These are phyloP conservation scores for Penicillium digitatum DNA, from an alignment of 2,329 filamentous ascomycete genomes.

Conservation along the genomic window DNA sequence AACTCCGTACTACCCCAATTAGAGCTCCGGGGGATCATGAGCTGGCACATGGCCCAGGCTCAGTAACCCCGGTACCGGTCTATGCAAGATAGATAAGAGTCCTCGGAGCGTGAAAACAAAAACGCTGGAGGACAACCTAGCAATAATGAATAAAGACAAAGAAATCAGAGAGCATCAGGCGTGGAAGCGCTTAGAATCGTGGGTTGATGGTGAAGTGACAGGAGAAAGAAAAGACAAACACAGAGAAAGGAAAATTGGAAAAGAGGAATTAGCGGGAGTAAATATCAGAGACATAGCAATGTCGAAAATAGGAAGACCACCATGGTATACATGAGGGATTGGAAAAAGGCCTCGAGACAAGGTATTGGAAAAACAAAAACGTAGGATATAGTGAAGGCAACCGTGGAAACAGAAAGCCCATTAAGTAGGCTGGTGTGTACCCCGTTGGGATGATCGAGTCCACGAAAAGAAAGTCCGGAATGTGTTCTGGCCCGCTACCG, in stretches of 20 bases:
- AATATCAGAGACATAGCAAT: constrained; percentile 2
- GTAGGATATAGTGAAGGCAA: background rate
- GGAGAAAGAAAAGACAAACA: background rate
- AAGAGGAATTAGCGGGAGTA: constrained; percentile 6
- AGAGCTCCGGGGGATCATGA: background rate
- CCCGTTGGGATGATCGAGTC: constrained; percentile 5
- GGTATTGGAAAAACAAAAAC: constrained; percentile 2
- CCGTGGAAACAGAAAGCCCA: background rate
- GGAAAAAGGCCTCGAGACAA: background rate
- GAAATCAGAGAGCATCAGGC: constrained; percentile 4
- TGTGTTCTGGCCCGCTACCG: background rate
- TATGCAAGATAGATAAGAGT: background rate
- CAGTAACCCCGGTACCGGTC: background rate
- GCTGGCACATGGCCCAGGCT: background rate
- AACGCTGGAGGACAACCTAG: background rate
- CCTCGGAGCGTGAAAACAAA: background rate
- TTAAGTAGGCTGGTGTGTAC: background rate
- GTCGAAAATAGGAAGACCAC: constrained; percentile 7
- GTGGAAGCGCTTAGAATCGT: constrained; percentile 8
- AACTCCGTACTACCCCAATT: background rate
- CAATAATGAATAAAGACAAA: background rate
- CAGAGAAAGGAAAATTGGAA: background rate
- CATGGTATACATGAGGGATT: constrained; percentile 17
- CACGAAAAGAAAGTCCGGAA: background rate
- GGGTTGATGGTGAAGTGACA: background rate